phyloP scores from a whole-genome alignment of 1,139 yeast species.

The Groenewaldozyma auringiensis region DNA sequence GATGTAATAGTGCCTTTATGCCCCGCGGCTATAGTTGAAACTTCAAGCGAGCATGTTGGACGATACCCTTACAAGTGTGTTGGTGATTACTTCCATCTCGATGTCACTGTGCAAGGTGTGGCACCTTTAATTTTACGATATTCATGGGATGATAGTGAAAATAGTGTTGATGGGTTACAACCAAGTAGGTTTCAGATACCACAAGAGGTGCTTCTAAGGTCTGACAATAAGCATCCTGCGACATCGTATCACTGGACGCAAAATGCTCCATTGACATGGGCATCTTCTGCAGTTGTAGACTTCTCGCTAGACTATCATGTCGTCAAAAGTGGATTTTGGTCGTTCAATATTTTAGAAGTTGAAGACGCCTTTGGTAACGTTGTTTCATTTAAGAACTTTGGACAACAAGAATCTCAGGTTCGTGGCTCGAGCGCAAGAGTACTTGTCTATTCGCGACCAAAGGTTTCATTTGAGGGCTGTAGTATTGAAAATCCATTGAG shows the following conservation, averaged over 20 bases:
- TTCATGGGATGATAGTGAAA: slow-evolving; percentile 37
- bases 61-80: slow-evolving; percentile 48
- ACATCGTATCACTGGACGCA: slow-evolving; percentile 14
- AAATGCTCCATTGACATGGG: slow-evolving; percentile 43
- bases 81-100: slow-evolving; percentile 49
- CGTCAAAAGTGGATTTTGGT: slow-evolving; percentile 49
- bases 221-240: slow-evolving; percentile 19
- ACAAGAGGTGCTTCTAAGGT: slow-evolving; percentile 16
- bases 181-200: slow-evolving; percentile 42
- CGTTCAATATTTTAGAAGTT: slow-evolving; percentile 58
- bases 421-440: background rate
- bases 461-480: slow-evolving; percentile 35
- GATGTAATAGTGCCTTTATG: slow-evolving; percentile 66
- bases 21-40: slow-evolving; percentile 53
- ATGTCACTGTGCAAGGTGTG: slow-evolving; percentile 58
- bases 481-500: slow-evolving; percentile 29
- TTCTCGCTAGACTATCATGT: slow-evolving; percentile 45
- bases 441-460: slow-evolving; percentile 55
- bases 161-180: slow-evolving; percentile 41
- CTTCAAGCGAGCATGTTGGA: slow-evolving; percentile 7
- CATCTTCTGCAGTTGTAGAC: slow-evolving; percentile 39
- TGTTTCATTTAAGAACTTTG: slow-evolving; percentile 41
- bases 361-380: slow-evolving; percentile 71
- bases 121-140: slow-evolving; percentile 66
- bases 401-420: slow-evolving; percentile 9